phyloP scores from a whole-genome alignment of 805 yeast genomes.

The Saccharomycopsis javanensis region DNA sequence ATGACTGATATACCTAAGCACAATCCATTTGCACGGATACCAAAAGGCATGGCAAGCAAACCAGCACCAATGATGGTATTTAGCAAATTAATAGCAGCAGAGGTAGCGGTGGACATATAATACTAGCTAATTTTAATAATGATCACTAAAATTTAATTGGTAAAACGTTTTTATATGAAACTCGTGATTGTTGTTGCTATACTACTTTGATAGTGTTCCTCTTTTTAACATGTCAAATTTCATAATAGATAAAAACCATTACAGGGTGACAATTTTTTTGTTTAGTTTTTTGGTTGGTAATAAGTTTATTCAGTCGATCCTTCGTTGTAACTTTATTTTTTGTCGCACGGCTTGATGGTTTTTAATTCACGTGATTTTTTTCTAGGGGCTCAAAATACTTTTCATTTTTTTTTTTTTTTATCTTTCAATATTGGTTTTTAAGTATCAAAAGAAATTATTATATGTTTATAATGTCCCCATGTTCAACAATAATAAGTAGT shows the following conservation, averaged over 20 bases:
- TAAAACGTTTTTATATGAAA: background rate
- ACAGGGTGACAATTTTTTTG: too few relatives aligned
- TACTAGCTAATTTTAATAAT: background rate
- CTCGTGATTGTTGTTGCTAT: background rate
- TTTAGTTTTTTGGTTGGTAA: too few relatives aligned
- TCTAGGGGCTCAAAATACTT: too few relatives aligned
- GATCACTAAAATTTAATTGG: background rate
- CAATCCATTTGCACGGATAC: slow-evolving; percentile 43
- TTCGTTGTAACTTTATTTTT: background rate
- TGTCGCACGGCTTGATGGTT: background rate
- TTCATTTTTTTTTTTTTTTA: too few relatives aligned
- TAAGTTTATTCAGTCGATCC: background rate
- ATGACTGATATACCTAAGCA: slow-evolving; percentile 34
- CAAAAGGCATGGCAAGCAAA: slow-evolving; percentile 62
- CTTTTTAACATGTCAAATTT: background rate
- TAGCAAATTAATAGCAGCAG: slow-evolving; percentile 43
- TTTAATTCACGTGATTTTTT: too few relatives aligned
- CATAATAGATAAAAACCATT: background rate
- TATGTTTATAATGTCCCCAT: too few relatives aligned
- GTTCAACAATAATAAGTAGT: too few relatives aligned
- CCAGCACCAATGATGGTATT: slow-evolving; percentile 58
- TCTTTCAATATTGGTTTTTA: too few relatives aligned
- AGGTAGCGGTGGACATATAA: slow-evolving; percentile 27
- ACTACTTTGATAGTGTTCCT: too few relatives aligned
- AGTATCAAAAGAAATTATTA: too few relatives aligned